Base-by-base conservation (phyloP, 2,329 filamentous ascomycete genomes). In the Neofusicoccum parvum region DNA sequence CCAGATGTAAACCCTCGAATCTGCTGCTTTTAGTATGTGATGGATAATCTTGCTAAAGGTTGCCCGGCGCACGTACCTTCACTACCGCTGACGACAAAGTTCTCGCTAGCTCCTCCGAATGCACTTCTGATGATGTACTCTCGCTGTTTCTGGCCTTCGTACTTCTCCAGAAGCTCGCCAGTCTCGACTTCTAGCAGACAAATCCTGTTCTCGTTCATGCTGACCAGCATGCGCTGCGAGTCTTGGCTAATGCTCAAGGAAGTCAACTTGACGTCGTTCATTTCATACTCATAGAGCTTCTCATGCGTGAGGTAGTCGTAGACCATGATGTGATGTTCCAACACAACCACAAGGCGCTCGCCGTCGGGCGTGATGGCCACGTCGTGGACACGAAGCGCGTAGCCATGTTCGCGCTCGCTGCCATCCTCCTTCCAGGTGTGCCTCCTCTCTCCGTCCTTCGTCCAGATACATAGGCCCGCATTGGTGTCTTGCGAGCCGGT, bases 91-190 rank as follows among this genome's bases (percentile, higher is more conserved):
- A 96, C 84, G 10, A 98, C 90, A 76, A 97, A 97, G 75, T 90
- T 94, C 79, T 97, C 93, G 66, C 92, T 90, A 1, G 94, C 94
- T 37, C 95, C 95, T 17, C 95, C 95, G 78, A 97, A 95, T 0
- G 85, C 82, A 72, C 89, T 91, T 59, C 94, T 86, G 66, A 99
- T 96, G 64, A 97, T 86, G 73, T 83, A 97, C 1, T 90, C 81
- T 63, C 88, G 89, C 68, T 93, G 92, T 49, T 84, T 86, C 68
- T 94, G 90, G 0, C 92, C 94, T 15, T 87, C 82, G 74, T 91
- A 98, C 70, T 85, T 88, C 70, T 90, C 89, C 4, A 94, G 82
- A n/a, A 89, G 82, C 37, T 89, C 87, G 17, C 88, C 87, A 2
- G 88, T 90, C 10, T 88, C 84, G 37, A 97, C 86, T 72, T 96